Base-by-base conservation (phyloP, 2,329 filamentous ascomycete genomes). In the Diaporthe ampelina region DNA sequence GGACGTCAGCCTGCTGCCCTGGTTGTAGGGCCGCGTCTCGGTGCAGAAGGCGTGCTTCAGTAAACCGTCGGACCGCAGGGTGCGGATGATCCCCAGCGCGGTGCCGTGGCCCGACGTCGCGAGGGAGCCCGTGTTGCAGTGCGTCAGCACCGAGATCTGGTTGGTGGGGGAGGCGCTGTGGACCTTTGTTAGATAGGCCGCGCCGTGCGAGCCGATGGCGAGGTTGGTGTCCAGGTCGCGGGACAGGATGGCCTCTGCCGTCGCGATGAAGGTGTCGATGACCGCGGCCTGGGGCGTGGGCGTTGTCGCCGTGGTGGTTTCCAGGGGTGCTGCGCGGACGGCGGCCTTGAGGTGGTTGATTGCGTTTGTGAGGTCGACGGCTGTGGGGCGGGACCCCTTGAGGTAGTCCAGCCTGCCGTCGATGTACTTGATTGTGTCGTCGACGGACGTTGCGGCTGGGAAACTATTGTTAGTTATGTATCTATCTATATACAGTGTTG, bases 21-120 rank as follows among this genome's bases (percentile, higher is more conserved):
- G 97, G 86, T 99, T 99, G 85, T 99, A 99, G 0, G 97, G 97
- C 45, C 97, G 91, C 3, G 97, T 99, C 85, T 99, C 97, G 65
- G 96, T 98, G 86, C 96, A 99, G 86, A 95, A 99, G 52, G 95
- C 96, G 80, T 95, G 95, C 76, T 91, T 88, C 32, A 99, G 88
- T 9, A 90, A 87, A 7, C 88, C 87, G 73, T 88, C 88, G 17
- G 90, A 84, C 80, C 94, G 90, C 7, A 99, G 88, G 6, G 94
- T 94, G 73, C 97, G 94, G 78, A 99, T 95, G 68, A 99, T 97
- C 29, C 97, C 97, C 3, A 99, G 88, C 0, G 97, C 97, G 15
- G 97, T 99, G 69, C 97, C 97, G 81, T 98, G 97, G n/a, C 97
- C 97, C 21, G 97, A 97, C 1, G 97, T 99, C 35, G 97, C 97